These are phyloP conservation scores for Verticillium tricorpus DNA, from an alignment of 2,329 filamentous ascomycete genomes.

Conservation along the genomic window DNA sequence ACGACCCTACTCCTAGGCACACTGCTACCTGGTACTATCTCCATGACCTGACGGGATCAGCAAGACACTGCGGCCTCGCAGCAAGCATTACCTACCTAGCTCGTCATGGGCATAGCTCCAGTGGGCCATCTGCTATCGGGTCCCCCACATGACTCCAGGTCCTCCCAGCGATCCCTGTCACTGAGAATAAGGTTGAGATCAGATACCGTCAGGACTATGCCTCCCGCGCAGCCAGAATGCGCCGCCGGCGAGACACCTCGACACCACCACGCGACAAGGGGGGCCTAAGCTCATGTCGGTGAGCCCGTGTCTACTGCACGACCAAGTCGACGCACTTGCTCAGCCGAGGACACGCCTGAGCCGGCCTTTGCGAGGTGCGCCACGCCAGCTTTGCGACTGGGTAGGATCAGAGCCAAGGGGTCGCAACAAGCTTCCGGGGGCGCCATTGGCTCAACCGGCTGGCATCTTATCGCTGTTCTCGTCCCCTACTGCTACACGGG, in stretches of 20 bases:
- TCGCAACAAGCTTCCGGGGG: neutral
- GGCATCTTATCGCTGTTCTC: neutral
- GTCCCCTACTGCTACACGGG: neutral
- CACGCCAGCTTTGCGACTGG: slow-evolving; percentile 44
- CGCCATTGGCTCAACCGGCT: neutral
- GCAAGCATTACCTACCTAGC: neutral
- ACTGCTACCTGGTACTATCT: neutral
- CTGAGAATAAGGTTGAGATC: neutral
- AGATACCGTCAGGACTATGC: neutral
- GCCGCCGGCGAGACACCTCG: neutral
- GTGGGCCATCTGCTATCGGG: neutral
- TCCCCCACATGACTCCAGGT: neutral
- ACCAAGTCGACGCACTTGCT: neutral
- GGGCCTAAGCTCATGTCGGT: neutral
- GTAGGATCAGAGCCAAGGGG: neutral
- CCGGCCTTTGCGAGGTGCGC: neutral
- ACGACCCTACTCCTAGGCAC: neutral
- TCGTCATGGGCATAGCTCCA: neutral
- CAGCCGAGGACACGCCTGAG: neutral
- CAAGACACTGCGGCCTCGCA: neutral
- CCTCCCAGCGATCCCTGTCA: neutral
- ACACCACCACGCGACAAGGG: neutral
- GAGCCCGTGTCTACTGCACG: neutral
- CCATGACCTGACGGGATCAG: neutral
- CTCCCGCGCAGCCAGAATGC: neutral